Base-by-base conservation (phyloP, 129 eudicot species). In the Pulicaria dysenterica region DNA sequence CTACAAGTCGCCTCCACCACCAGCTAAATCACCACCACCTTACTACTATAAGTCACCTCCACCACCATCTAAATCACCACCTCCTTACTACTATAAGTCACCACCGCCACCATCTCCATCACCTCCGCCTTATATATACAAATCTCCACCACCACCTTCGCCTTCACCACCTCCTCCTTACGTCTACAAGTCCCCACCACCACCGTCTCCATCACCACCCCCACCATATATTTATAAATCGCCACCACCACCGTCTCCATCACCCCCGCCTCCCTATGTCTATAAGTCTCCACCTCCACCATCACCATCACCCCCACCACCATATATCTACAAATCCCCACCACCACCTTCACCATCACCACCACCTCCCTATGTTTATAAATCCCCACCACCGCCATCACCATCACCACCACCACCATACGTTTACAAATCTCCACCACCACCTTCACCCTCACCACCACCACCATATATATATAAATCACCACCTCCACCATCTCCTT, bases 141-240 rank as follows among this genome's bases (percentile, higher is more conserved):
- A 62, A 12, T 62, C 31, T 2, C 31, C 31, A 24, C 31, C 31
- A 5, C 40, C 54, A 4, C 3, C 69, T 54, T 4, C 16, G 43
- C 31, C 31, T 24, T 10, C 75, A 13, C 64, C 53, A 1, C 17
- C 64, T 1, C 65, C 17, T 0, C 75, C 64, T 0, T 65, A 65
- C 16, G 0, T 0, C 16, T 65, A 65, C 7, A 65, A 65, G 11
- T 65, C 72, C 1, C 72, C 72, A 48, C 72, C 72, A 6, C 72
- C 72, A 6, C 44, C 58, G 3, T 34, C 72, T 44, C 13, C 45
- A 15, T 13, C 77, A 46, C 77, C 77, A 45, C 77, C 68, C 1
- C 73, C 69, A 2, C 69, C 69, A 64, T 64, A 64, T 17, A 9
- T 64, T 42, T 64, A 64, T 12, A 64, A 16, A 45, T 64, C 73